A percentile compares a stretch with the other conserved stretches of the same genome.
These are phyloP conservation scores for Catharanthus roseus DNA, from an alignment of 257 asterid genomes.

Conservation along the genomic window DNA sequence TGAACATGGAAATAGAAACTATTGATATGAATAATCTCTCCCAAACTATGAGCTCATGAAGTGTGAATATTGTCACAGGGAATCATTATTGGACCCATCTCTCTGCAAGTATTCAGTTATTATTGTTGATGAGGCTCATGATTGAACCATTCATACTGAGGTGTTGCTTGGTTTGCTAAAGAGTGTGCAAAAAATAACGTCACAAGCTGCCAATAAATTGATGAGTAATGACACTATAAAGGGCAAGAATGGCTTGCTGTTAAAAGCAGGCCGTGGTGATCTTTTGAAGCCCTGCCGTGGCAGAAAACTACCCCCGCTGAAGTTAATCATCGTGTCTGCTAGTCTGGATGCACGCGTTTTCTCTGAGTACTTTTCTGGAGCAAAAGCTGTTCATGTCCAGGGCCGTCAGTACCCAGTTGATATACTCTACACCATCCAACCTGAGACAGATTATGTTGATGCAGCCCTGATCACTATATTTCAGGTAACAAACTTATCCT, in stretches of 20 bases:
- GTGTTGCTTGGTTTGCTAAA: constrained; percentile 89
- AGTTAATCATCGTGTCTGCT: constrained; percentile 90
- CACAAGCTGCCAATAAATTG: constrained; percentile 29
- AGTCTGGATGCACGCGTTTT: constrained; percentile 83
- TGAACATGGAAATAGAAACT: not conserved
- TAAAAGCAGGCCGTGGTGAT: constrained; percentile 32
- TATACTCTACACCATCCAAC: constrained; percentile 62
- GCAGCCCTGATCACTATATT: constrained; percentile 87
- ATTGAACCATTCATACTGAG: constrained; percentile 97
- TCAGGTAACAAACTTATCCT: constrained; percentile 50
- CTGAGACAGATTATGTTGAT: constrained; percentile 86
- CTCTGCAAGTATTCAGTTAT: constrained; percentile 88
- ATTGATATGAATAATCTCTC: constrained; percentile 4
- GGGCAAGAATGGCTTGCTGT: constrained; percentile 27
- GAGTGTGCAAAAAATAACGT: constrained; percentile 72
- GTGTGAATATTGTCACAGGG: constrained; percentile 47
- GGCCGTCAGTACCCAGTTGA: constrained; percentile 91
- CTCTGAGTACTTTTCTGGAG: constrained; percentile 85
- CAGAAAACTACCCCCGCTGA: constrained; percentile 58
- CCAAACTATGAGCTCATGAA: constrained; percentile 4
- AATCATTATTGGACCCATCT: constrained; percentile 81
- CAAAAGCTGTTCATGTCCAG: constrained; percentile 91
- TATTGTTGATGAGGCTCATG: constrained; percentile 96
- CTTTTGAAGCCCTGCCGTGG: constrained; percentile 35
- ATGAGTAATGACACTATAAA: constrained; percentile 23